Evolutionary conservation across 768 basidiomycete genomes (phyloP).

Genomic region (Termitomyces sp.): DNA sequence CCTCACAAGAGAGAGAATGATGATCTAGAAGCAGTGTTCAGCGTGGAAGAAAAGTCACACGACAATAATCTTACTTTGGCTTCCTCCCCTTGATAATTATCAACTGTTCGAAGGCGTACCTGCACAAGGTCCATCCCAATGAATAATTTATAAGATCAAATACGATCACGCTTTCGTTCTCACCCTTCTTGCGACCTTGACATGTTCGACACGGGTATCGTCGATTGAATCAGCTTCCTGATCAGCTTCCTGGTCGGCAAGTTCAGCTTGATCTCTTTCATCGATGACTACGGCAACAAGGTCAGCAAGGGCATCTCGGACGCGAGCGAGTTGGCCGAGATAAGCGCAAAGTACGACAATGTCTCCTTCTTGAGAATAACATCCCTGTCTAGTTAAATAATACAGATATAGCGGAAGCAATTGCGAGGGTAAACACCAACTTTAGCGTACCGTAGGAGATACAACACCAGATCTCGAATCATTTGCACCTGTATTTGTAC

Average conservation of each 20-base stretch:
- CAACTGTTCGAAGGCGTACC: conserved; percentile 72
- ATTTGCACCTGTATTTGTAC: conserved; percentile 34
- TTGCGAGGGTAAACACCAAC: neutral
- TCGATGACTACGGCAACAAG: conserved; percentile 67
- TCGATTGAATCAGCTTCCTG: conserved; percentile 19
- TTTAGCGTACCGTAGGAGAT: conserved; percentile 35
- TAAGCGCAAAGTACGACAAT: conserved; percentile 49
- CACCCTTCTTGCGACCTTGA: conserved; percentile 55
- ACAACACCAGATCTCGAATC: conserved; percentile 44
- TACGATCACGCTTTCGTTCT: conserved; percentile 15
- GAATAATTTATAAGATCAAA: neutral
- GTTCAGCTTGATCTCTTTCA: conserved; percentile 62
- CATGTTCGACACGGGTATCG: conserved; percentile 37
- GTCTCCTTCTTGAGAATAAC: conserved; percentile 44
- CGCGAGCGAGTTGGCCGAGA: conserved; percentile 42
- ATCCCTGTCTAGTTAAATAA: conserved; percentile 33
- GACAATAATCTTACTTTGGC: conserved; percentile 38
- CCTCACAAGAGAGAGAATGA: conserved; percentile 73
- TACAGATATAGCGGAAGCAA: neutral
- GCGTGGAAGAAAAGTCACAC: neutral
- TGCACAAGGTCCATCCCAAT: conserved; percentile 20
- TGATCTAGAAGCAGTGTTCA: conserved; percentile 37
- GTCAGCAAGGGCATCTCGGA: conserved; percentile 35
- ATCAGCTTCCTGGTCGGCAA: conserved; percentile 53
- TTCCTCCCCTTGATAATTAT: conserved; percentile 80